Evolutionary conservation across 306 rosid species (phyloP).

Genomic region (Comarum palustre): DNA sequence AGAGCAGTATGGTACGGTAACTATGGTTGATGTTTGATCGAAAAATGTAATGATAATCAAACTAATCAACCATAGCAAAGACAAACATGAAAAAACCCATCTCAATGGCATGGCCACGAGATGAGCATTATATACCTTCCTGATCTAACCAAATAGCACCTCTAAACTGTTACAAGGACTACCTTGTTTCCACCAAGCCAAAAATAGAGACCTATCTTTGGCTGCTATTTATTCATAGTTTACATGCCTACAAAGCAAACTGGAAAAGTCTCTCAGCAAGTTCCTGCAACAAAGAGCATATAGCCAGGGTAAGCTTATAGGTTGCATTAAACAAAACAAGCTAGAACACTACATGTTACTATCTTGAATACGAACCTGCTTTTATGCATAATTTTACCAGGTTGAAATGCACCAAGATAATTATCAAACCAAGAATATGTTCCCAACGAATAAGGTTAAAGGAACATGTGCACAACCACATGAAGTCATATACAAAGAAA

Average conservation of each 20-base stretch:
- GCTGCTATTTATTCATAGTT: not conserved
- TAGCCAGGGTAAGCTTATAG: not conserved
- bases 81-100: not conserved
- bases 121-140: constrained; percentile 3
- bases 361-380: not conserved
- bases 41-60: not conserved
- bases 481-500: not conserved
- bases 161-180: not conserved
- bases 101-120: not conserved
- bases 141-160: not conserved
- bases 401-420: not conserved
- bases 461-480: not conserved
- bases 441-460: not conserved
- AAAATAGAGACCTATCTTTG: not conserved
- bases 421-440: not conserved
- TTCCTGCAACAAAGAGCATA: constrained; percentile 60
- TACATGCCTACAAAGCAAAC: constrained; percentile 49
- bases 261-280: constrained; percentile 94
- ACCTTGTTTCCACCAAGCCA: not conserved
- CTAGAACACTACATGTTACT: not conserved
- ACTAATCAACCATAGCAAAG: no score
- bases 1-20: no score
- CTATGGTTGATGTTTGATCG: no score
- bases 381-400: not conserved
- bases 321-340: not conserved